Base-by-base conservation (phyloP, 1,284 basidiomycete genomes). In the Sporisorium iseilematis-ciliati region DNA sequence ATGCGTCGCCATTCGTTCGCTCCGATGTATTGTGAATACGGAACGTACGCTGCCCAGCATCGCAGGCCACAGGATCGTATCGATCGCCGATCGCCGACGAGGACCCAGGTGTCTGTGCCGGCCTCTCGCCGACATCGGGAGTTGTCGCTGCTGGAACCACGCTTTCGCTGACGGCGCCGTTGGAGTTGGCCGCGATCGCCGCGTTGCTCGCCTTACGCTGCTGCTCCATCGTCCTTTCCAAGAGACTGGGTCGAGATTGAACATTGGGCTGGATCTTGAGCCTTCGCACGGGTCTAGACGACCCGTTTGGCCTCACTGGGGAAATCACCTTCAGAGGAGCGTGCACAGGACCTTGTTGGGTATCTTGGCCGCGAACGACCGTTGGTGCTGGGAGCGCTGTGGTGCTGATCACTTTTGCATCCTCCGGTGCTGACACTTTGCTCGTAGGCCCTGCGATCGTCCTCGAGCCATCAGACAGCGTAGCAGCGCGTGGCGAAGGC, bases 221-320 rank as follows among this genome's bases (percentile, higher is more conserved):
- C 41, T 71, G 52, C 14, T 71, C 55, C 62, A 65, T 71, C 0
- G 68, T 71, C 50, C 23, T 35, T n/a, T 71, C 62, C 23, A 71
- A 38, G 12, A 71, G 50, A 35, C 68, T 71, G 2, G 48, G 62
- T 7, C 68, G n/a, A 3, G 68, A 65, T 55, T 71, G 68, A 8
- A 62, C 51, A 12, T 71, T 71, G 45, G 68, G 68, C 31, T 65
- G 54, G 21, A 71, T 71, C 5, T 62, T 62, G 31, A 71, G 62
- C 45, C 48, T 57, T 16, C 68, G 57, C 40, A 53, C 42, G 2
- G 62, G 68, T 23, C 68, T 49, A 6, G 40, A 45, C 10, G 35
- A 26, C n/a, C 54, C 62, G 12, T 40, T 50, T n/a, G 31, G 49
- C 11, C 29, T 26, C 3, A 31, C 45, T 2, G 35, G 20, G 2